Evolutionary conservation across 2,329 filamentous ascomycete species (phyloP).

Genomic region (Coniochaeta sp.): DNA sequence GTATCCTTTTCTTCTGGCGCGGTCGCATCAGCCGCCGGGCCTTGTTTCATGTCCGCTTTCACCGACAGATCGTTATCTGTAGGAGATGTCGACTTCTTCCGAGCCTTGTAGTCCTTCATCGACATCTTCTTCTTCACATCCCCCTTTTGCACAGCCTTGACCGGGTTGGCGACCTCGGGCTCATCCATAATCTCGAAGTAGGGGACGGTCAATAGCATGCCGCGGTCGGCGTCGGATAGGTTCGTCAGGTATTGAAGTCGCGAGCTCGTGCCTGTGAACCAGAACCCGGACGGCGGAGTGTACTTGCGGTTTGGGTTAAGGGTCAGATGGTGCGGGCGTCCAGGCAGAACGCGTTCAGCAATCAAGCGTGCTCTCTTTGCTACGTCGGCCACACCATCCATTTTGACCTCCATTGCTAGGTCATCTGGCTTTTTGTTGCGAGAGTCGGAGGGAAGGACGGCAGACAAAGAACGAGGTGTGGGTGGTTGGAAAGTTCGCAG

Average conservation of each 20-base stretch:
- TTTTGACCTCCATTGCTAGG: conserved; percentile 30
- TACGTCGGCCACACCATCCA: conserved; percentile 53
- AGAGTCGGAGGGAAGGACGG: too few relatives aligned
- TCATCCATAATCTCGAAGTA: conserved; percentile 52
- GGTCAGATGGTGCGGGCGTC: conserved; percentile 46
- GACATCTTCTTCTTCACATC: conserved; percentile 49
- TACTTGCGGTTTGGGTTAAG: conserved; percentile 41
- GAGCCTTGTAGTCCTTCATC: conserved; percentile 53
- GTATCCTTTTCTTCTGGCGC: conserved; percentile 6
- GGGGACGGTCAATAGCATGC: conserved; percentile 47
- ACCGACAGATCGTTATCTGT: conserved; percentile 16
- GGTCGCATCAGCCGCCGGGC: conserved; percentile 9
- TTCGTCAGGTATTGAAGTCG: conserved; percentile 51
- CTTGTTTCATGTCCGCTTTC: conserved; percentile 14
- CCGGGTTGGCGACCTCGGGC: conserved; percentile 22
- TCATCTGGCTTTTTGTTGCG: conserved; percentile 12
- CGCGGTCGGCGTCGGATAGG: conserved; percentile 50
- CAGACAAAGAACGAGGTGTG: neutral
- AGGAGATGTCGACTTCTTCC: conserved; percentile 29
- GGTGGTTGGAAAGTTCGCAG: neutral
- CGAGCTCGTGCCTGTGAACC: conserved; percentile 29
- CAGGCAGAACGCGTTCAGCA: conserved; percentile 43
- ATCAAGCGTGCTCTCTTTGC: conserved; percentile 35
- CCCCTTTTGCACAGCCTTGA: conserved; percentile 30
- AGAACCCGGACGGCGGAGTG: conserved; percentile 32